These are phyloP conservation scores for Septoria linicola DNA, from an alignment of 2,329 filamentous ascomycete species.

Conservation along the genomic window DNA sequence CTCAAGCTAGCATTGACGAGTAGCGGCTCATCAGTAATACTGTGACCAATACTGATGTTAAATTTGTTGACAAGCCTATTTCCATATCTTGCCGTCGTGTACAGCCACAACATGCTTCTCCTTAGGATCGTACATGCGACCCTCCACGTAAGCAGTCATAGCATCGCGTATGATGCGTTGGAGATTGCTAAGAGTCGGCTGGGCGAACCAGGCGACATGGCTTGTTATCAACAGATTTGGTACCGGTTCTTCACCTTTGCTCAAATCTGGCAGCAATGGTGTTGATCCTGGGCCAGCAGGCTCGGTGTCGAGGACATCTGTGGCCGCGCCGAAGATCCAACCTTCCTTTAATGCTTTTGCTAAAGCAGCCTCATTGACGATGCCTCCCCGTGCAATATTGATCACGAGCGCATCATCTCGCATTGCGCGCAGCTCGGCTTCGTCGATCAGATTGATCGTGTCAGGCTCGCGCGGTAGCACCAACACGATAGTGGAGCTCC, in stretches of 20 bases:
- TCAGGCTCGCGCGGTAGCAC: constrained; percentile 22
- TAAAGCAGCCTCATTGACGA: constrained; percentile 26
- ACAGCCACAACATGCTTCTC: constrained; percentile 24
- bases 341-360: constrained; percentile 23
- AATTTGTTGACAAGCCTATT: constrained; percentile 2
- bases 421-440: constrained; percentile 22
- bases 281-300: constrained; percentile 23
- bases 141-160: constrained; percentile 26
- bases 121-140: constrained; percentile 25
- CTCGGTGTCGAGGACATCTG: constrained; percentile 27
- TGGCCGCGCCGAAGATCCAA: constrained; percentile 25
- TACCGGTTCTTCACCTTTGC: constrained; percentile 23
- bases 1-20: too few relatives aligned
- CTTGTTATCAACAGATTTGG: constrained; percentile 24
- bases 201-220: constrained; percentile 27
- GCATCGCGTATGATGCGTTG: constrained; percentile 24
- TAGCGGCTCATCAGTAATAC: too few relatives aligned
- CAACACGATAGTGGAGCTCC: constrained; percentile 19
- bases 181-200: constrained; percentile 21
- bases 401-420: constrained; percentile 23
- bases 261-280: constrained; percentile 24
- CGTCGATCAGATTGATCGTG: constrained; percentile 24
- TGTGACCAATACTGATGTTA: too few relatives aligned
- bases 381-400: constrained; percentile 25
- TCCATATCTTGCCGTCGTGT: constrained; percentile 28